Percentiles rank a stretch among this genome's conserved stretches.
phyloP scores from a whole-genome alignment of 345 rosid species.

The Linum trigynum region DNA sequence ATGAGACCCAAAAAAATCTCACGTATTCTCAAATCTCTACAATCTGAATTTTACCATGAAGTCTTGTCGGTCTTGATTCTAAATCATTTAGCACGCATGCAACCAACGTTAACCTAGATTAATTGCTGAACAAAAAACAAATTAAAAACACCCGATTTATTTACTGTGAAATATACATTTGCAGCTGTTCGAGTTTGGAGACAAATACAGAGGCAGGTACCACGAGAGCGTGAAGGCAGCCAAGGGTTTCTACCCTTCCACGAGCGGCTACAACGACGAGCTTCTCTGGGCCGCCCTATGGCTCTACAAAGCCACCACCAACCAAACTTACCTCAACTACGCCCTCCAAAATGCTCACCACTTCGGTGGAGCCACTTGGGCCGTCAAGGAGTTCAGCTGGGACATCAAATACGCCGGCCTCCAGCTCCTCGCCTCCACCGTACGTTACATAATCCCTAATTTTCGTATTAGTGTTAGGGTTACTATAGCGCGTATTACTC shows the following conservation, averaged over 20 bases:
- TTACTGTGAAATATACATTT: not conserved
- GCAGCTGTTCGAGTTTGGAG: constrained; percentile 85
- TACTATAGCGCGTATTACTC: no score
- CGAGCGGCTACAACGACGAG: constrained; percentile 94
- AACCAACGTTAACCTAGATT: not conserved
- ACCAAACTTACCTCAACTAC: constrained; percentile 14
- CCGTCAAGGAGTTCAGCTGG: constrained; percentile 29
- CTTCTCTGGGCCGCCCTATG: constrained; percentile 19
- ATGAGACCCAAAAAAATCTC: no score
- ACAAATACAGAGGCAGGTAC: constrained; percentile 65
- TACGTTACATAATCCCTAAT: not conserved
- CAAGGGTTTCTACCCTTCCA: constrained; percentile 77
- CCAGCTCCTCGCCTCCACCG: constrained; percentile 22
- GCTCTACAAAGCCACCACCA: constrained; percentile 31
- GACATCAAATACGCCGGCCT: constrained; percentile 28
- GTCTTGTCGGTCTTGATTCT: no score
- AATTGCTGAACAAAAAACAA: no score
- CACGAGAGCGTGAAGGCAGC: constrained; percentile 62
- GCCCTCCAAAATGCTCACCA: constrained; percentile 10
- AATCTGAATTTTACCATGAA: no score
- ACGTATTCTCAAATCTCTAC: no score
- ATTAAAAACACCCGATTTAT: no score
- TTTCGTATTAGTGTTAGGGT: not conserved
- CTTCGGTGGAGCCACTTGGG: constrained; percentile 25
- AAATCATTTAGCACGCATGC: no score